Base-by-base conservation (phyloP, 768 basidiomycete species). In the Boletus reticulatus region DNA sequence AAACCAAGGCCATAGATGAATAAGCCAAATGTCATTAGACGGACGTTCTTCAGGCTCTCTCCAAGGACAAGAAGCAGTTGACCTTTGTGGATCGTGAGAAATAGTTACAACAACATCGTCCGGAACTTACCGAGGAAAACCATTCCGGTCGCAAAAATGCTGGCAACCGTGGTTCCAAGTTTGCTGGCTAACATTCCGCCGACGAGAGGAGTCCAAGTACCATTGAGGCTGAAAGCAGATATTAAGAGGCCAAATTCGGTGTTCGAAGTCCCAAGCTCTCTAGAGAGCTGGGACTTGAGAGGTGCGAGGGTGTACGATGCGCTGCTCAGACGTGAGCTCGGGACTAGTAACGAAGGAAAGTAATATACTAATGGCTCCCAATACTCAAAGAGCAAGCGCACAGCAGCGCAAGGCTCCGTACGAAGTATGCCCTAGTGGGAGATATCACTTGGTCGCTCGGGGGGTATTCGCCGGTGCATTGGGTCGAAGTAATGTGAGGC, bases 1-100 rank as follows among this genome's bases (percentile, higher is more conserved):
- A 89, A 77, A 4, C 90, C 91, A 4, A 92, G 73, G 8, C 91
- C 92, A 63, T 89, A 92, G 42, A 91, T 72, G 61, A 91, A 91
- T 55, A 93, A 76, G 2, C 91, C 92, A 20, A 87, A 63, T 4
- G 84, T 79, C 88, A 92, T 91, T 24, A 85, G 50, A 13, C 81
- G 80, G n/a, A 92, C 77, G 63, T 77, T 80, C 22, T 76, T 78
- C 45, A 75, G 77, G 6, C 80, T 75, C 62, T 88, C 83, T n/a
- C 87, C 87, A 2, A 83, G 50, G 16, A 91, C 79, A 16, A 93
- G 80, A 29, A 88, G 72, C 37, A 79, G 63, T 64, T 90, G 89
- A 32, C 89, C 88, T 84, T 57, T 6, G 42, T 31, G 16, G 13
- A 46, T 43, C 22, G 37, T 63, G 48, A 64, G 62, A 47, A 51